Base-by-base conservation (phyloP, 495 filamentous ascomycete species). In the Gamarada debralockiae region DNA sequence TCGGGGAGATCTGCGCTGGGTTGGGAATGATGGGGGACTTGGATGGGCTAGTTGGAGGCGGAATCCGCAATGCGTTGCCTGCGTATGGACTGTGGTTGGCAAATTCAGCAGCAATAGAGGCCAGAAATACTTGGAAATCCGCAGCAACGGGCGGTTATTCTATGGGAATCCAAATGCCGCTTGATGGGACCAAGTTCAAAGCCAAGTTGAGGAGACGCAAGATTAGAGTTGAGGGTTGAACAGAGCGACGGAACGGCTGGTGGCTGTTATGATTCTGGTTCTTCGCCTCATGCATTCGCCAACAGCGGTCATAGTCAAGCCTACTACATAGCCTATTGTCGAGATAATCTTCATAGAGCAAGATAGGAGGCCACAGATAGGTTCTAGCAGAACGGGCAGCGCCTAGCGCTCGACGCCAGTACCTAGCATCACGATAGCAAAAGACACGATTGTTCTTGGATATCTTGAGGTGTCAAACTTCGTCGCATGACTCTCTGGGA, bases 341-440 rank as follows among this genome's bases (percentile, higher is more conserved):
- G 62, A 65, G 52, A 59, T 61, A 54, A 56, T 65, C 62, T 65
- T 65, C 56, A 65, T 65, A 65, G 59, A 65, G 62, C 62, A 52
- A 42, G 55, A 55, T 43, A 52, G 49, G 31, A 44, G 51, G 49
- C 48, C 43, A 52, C 57, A 60, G 55, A 58, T 60, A 60, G 58
- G 54, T 50, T 58, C 48, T 55, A 59, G 56, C 52, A 57, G 42
- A 62, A 45, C 47, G 43, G 33, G 56, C 52, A 54, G 56, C 55
- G 54, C 53, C 43, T 59, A 62, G 53, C 50, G 52, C 64, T 56
- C 56, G 48, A 61, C 53, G 47, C 46, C 58, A 62, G 56, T 61
- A 61, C 63, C 58, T 81, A 81, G 77, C 77, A 77, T 77, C 65
- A 74, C 75, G 75, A 77, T 81, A 81, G 77, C 74, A 78, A 76